These are phyloP conservation scores for Vitis riparia DNA, from an alignment of 164 flowering plant genomes.

Conservation along the genomic window DNA sequence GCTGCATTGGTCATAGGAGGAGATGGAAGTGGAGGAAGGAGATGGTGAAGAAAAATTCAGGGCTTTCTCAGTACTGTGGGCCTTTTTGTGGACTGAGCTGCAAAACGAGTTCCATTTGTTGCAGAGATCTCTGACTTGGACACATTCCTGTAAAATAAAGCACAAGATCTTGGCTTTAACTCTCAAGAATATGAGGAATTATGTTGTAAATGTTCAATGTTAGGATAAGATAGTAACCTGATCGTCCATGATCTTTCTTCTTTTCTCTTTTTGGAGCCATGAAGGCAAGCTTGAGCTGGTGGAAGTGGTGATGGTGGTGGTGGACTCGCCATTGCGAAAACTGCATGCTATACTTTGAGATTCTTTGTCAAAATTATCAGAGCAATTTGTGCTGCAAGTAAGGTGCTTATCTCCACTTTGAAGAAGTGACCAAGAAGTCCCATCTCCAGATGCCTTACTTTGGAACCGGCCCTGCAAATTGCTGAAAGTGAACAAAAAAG, in stretches of 20 bases:
- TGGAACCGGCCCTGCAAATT: slow-evolving; percentile 32
- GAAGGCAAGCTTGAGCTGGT: slow-evolving; percentile 59
- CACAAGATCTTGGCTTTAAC: neutral
- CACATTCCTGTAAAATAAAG: slow-evolving; percentile 37
- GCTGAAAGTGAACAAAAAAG: slow-evolving; percentile 21
- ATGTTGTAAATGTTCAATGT: neutral
- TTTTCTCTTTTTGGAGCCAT: slow-evolving; percentile 77
- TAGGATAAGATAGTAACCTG: slow-evolving; percentile 32
- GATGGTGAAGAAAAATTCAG: slow-evolving; percentile 43
- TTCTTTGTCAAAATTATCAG: slow-evolving; percentile 44
- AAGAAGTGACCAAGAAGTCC: slow-evolving; percentile 20
- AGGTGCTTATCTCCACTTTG: slow-evolving; percentile 41
- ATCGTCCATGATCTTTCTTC: slow-evolving; percentile 29
- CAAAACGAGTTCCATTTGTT: slow-evolving; percentile 61
- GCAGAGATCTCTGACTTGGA: slow-evolving; percentile 39
- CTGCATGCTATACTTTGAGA: slow-evolving; percentile 28
- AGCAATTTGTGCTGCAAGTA: slow-evolving; percentile 45
- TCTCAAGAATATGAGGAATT: neutral
- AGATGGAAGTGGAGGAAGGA: slow-evolving; percentile 54
- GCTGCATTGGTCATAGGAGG: slow-evolving; percentile 48
- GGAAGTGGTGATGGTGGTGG: slow-evolving; percentile 7
- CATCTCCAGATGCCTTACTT: slow-evolving; percentile 35
- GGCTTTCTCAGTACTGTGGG: slow-evolving; percentile 32
- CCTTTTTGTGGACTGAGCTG: slow-evolving; percentile 42
- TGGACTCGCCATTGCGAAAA: slow-evolving; percentile 21